These are phyloP conservation scores for Pseudozyma pruni DNA, from an alignment of 1,284 basidiomycete genomes.

Conservation along the genomic window DNA sequence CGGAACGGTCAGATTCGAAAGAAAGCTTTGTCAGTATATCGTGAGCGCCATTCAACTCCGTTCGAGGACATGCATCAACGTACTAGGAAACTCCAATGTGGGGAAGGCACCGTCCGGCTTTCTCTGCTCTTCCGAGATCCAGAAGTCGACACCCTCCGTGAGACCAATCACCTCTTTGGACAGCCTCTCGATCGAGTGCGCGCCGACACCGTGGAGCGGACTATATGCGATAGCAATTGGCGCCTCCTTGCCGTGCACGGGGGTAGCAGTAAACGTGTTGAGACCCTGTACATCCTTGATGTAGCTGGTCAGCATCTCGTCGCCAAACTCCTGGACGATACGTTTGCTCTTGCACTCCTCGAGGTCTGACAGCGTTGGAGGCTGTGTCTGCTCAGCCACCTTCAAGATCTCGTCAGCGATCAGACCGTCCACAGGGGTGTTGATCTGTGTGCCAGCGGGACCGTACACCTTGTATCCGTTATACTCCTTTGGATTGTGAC, in stretches of 20 bases:
- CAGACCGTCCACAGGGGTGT: conserved; percentile 55
- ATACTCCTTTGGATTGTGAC: conserved; percentile 62
- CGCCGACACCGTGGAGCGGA: conserved; percentile 60
- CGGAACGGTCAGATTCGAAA: too few relatives aligned
- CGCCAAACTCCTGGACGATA: conserved; percentile 29
- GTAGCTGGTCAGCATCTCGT: conserved; percentile 52
- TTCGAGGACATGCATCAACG: too few relatives aligned
- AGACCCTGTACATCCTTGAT: conserved; percentile 37
- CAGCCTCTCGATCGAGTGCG: conserved; percentile 39
- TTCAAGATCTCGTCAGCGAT: conserved; percentile 55
- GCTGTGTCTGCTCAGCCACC: conserved; percentile 29
- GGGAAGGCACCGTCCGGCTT: conserved; percentile 59
- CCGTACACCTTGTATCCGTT: conserved; percentile 63
- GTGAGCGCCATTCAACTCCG: not conserved
- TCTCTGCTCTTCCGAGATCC: conserved; percentile 56
- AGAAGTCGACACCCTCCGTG: conserved; percentile 37
- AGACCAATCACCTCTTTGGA: conserved; percentile 46
- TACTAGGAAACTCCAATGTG: conserved; percentile 57
- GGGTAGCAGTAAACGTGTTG: conserved; percentile 13
- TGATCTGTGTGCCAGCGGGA: conserved; percentile 59
- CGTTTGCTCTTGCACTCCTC: conserved; percentile 31
- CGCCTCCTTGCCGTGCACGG: conserved; percentile 20
- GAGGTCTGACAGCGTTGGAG: conserved; percentile 23
- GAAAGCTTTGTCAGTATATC: not conserved
- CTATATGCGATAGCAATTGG: conserved; percentile 55